Base-by-base conservation (phyloP, 345 rosid genomes). In the Iberis pinnata region DNA sequence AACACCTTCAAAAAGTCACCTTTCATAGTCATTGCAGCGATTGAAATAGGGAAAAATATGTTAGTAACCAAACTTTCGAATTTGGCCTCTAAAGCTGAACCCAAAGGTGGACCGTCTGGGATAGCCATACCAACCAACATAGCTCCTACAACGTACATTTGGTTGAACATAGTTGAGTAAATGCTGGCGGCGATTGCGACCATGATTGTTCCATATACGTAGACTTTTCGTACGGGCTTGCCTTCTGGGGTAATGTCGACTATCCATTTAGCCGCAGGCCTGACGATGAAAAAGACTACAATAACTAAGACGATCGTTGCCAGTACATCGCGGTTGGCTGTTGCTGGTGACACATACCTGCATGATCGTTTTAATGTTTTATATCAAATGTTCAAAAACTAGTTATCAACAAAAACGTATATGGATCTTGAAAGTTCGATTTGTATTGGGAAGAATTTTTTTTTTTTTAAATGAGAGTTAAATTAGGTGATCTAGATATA, bases 61-160 rank as follows among this genome's bases (percentile, higher is more conserved):
- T 50, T 61, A 14, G 68, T 31, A 12, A 39, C 44, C 44, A 69
- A 36, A 12, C 64, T 44, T 15, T 69, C 73, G 12, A 49, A 63
- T 45, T 57, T 56, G 41, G 47, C 60, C 31, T 55, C 69, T 38
- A 62, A 63, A 0, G 73, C 73, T 16, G 73, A 61, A 16, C 73
- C 73, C 1, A 69, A 29, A 49, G 73, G 73, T 1, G 73, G 69
- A 13, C 73, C 73, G 14, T 69, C 73, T 13, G 73, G 73, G 31
- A 69, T 54, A 0, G 73, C 69, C 20, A 69, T 25, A 4, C 73
- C 73, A 9, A 62, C 63, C 64, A 63, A n/a, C 1, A 62, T 37
- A 18, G 69, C 54, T 49, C 73, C 69, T 11, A 61, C 3, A 37
- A 63, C 60, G 13, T 43, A 8, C 8, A 61, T 37, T 8, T 56